Percentiles rank a stretch among this genome's conserved stretches.
Conservation (phyloP, 2,329 filamentous ascomycete species). For the Pseudogymnoascus pannorum region DNA sequence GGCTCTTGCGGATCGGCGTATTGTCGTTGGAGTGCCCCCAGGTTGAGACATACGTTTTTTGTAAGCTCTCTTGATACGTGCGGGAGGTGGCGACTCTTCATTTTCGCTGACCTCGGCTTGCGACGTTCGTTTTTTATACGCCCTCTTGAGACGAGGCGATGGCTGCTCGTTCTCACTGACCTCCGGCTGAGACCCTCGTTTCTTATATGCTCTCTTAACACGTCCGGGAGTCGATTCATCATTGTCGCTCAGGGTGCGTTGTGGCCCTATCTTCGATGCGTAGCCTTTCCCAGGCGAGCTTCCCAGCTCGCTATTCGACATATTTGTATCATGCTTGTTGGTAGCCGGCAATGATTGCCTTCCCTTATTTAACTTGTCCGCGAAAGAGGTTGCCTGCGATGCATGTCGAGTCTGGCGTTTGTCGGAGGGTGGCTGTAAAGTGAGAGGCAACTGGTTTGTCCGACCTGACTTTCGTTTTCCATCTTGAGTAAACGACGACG, state of each 20-base stretch:
- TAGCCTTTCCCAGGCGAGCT: slow-evolving; percentile 2
- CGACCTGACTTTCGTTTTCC: slow-evolving; percentile 62
- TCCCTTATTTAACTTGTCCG: not conserved
- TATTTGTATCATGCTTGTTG: not conserved
- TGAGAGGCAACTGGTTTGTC: slow-evolving; percentile 49
- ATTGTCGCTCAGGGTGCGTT: not conserved
- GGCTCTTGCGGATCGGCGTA: slow-evolving; percentile 21
- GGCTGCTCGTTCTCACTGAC: slow-evolving; percentile 22
- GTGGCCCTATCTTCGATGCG: not conserved
- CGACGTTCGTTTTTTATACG: not conserved
- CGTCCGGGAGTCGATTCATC: slow-evolving; percentile 11
- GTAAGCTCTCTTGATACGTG: slow-evolving; percentile 15
- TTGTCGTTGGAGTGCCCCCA: slow-evolving; percentile 15
- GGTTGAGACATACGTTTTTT: slow-evolving; percentile 14
- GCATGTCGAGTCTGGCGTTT: slow-evolving; percentile 46
- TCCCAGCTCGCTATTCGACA: slow-evolving; percentile 4
- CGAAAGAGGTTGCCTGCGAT: slow-evolving; percentile 28
- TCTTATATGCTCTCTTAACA: slow-evolving; percentile 10
- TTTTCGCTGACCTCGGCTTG: slow-evolving; percentile 17
- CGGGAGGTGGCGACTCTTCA: slow-evolving; percentile 1
- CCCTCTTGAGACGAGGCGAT: slow-evolving; percentile 18
- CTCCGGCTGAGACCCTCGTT: slow-evolving; percentile 21
- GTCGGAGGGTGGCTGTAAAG: slow-evolving; percentile 42
- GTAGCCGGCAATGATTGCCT: not conserved
- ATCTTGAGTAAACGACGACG: slow-evolving; percentile 73